Evolutionary conservation across 192 early-diverging fungal genomes (phyloP).

Genomic region (Spinellus fusiger): DNA sequence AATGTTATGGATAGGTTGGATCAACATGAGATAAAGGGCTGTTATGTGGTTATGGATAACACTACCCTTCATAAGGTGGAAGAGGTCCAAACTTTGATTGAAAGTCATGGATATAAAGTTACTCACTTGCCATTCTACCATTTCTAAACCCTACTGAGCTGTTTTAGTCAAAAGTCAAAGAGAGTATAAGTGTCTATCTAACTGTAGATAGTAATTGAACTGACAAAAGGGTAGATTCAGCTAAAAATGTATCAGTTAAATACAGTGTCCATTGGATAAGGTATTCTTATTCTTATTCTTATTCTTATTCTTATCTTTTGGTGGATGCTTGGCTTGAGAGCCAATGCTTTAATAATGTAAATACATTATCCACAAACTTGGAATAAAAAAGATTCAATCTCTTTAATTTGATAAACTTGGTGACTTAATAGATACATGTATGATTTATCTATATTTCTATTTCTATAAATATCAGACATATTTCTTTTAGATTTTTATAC

Average conservation of each 20-base stretch:
- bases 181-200: neutral
- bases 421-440: too few relatives aligned
- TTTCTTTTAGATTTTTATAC: too few relatives aligned
- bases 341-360: neutral
- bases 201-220: neutral
- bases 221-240: neutral
- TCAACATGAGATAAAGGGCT: slow-evolving; percentile 8
- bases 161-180: slow-evolving; percentile 6
- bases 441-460: too few relatives aligned
- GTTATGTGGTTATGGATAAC: slow-evolving; percentile 18
- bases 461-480: too few relatives aligned
- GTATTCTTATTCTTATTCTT: neutral
- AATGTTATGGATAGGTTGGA: slow-evolving; percentile 9
- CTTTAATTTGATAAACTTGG: too few relatives aligned
- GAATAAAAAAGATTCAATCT: neutral
- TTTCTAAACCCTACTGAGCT: slow-evolving; percentile 16
- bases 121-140: slow-evolving; percentile 2
- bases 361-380: neutral
- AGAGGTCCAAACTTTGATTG: slow-evolving; percentile 2
- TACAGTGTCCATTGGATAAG: neutral
- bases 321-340: neutral
- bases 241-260: neutral
- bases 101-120: slow-evolving; percentile 1
- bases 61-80: slow-evolving; percentile 5
- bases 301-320: neutral